phyloP scores from a whole-genome alignment of 805 yeast species.

The Metschnikowia lochheadii region DNA sequence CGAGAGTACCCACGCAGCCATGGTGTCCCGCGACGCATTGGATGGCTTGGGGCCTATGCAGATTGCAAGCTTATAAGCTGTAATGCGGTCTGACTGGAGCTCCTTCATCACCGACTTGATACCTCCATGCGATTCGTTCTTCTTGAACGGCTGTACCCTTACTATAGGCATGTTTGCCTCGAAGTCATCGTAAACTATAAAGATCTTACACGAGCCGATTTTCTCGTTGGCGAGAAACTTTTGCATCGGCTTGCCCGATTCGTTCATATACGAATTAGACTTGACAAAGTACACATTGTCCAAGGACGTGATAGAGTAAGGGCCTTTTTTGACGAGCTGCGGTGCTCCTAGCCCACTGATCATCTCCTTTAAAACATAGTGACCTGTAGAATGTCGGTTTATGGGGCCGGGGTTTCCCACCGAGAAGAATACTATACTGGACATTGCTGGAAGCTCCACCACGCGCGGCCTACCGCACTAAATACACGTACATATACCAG shows the following conservation, averaged over 20 bases:
- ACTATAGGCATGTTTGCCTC: conserved; percentile 31
- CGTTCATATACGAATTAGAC: conserved; percentile 40
- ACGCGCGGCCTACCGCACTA: neutral
- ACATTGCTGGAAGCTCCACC: neutral
- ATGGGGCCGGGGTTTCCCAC: conserved; percentile 41
- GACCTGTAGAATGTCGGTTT: conserved; percentile 41
- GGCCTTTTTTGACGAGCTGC: conserved; percentile 27
- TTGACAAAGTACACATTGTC: conserved; percentile 28
- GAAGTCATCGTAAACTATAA: conserved; percentile 38
- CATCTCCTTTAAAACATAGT: conserved; percentile 26
- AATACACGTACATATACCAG: too few relatives aligned
- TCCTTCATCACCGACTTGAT: conserved; percentile 23
- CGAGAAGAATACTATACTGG: conserved; percentile 22
- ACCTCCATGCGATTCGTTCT: conserved; percentile 40
- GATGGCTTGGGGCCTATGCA: conserved; percentile 43
- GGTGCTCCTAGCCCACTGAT: conserved; percentile 25
- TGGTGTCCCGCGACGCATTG: conserved; percentile 28
- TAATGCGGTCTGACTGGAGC: conserved; percentile 7
- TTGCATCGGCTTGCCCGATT: conserved; percentile 29
- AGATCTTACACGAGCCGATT: conserved; percentile 16
- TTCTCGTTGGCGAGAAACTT: conserved; percentile 22
- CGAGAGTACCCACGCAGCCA: conserved; percentile 42
- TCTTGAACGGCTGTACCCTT: conserved; percentile 26
- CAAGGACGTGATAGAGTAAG: conserved; percentile 24
- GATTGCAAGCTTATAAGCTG: conserved; percentile 31